Evolutionary conservation across 305 asterid genomes (phyloP), one percentile per base, ranked within the genome.

Genomic region (Fraxinus velutina): DNA sequence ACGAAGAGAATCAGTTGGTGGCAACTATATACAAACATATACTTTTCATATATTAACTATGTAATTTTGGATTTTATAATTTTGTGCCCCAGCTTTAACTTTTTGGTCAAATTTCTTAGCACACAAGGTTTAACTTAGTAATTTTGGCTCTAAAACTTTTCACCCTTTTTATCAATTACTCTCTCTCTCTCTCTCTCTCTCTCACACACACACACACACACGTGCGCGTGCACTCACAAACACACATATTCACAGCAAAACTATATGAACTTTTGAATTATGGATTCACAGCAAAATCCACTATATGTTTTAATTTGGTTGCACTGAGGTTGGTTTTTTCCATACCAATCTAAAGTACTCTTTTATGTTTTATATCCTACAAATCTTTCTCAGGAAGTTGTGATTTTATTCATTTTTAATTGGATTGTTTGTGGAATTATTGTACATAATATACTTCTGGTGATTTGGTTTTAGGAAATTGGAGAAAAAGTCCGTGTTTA

Each of bases 1-100:
- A 84, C 19, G 73, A 27, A 21, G 79, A 47, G 76, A 60, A 75
- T 76, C 57, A 72, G 77, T 81, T 37, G 74, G 84, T 82, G 62
- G 80, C 36, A 78, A n/a, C 39, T 77, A 70, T 77, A 70, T 33
- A 81, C n/a, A 64, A 66, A 83, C 34, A 60, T 42, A 75, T 19
- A 27, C 9, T 57, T 57, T 19, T 57, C 68, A 17, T 19, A 19
- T 57, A 57, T 57, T 17, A 21, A 57, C 12, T 57, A 57, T 6
- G 68, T 19, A 19, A 57, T 19, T 19, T 57, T 21, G 29, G 12
- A 6, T 57, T 57, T 57, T 57, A 17, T 0, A 57, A 17, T 52
- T 50, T 52, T 52, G 27, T 57, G 3, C 27, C 66, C 64, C 24
- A 0, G 7, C 13, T 57, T 57, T 1, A 55, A 17, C 27, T 55